Evolutionary conservation across 75 land plant genomes (phyloP).

Genomic region (Gnetum montanum): DNA sequence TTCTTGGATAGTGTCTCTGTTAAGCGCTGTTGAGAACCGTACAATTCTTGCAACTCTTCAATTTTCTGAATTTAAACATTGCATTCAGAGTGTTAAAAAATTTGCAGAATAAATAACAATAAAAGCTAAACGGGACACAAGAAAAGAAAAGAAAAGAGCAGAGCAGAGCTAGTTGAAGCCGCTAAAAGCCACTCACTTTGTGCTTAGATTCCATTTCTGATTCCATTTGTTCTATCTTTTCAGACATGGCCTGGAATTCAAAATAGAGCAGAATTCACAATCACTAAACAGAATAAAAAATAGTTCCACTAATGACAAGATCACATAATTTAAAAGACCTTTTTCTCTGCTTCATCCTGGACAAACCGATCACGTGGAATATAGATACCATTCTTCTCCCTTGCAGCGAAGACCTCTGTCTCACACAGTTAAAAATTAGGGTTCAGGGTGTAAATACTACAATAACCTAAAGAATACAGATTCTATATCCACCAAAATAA

Average conservation of each 20-base stretch:
- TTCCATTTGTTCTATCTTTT: constrained; percentile 88
- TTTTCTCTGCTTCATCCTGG: constrained; percentile 97
- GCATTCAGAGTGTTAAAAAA: constrained; percentile 1
- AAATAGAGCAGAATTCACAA: too few species aligned
- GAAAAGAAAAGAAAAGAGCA: constrained; percentile 6
- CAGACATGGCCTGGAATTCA: constrained; percentile 89
- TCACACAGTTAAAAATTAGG: background rate
- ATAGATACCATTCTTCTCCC: constrained; percentile 98
- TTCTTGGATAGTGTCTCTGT: constrained; percentile 46
- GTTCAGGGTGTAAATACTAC: background rate
- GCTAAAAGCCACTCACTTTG: too few species aligned
- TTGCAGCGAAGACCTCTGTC: constrained; percentile 90
- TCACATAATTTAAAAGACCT: too few species aligned
- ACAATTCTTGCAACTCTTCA: constrained; percentile 52
- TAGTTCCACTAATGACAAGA: too few species aligned
- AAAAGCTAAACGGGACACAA: background rate
- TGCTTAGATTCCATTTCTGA: constrained; percentile 73
- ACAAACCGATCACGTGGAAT: constrained; percentile 83
- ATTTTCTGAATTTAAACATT: constrained; percentile 41
- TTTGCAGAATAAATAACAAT: too few species aligned
- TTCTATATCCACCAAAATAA: too few species aligned
- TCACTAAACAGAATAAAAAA: background rate
- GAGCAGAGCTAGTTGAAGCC: too few species aligned
- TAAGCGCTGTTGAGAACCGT: constrained; percentile 40
- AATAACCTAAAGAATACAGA: background rate